Evolutionary conservation across 441 rosid genomes (phyloP), one percentile per base, ranked within the genome.

Genomic region (Adansonia gregorii): DNA sequence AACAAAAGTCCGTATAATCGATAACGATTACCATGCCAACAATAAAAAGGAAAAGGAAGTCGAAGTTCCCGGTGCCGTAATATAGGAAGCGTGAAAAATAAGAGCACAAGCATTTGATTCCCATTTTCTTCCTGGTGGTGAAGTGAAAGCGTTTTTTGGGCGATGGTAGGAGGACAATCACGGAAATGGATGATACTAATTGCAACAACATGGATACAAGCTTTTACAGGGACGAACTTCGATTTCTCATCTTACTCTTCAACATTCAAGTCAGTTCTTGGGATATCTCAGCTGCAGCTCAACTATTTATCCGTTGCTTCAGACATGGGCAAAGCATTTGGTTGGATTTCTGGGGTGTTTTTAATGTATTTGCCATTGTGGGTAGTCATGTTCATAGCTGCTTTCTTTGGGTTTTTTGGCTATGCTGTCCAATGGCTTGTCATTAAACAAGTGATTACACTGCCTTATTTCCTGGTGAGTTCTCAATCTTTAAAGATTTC

Each of bases 221-320:
- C 98, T 7, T 93, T 90, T 65, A 88, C 97, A 0, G 97, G 98
- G 55, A 94, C 98, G 11, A 94, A 92, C 80, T 93, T 94, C 83
- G 97, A 94, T 79, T 94, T 94, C 87, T 91, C 97, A 2, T 82
- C 94, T n/a, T 94, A 94, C 78, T 94, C 97, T 6, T 87, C 98
- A 7, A 67, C 80, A 0, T 58, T 93, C 64, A 94, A 94, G 81
- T 78, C 93, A 43, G 93, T 90, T 74, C 87, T 94, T 4, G 96
- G 94, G 72, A 88, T 94, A 41, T 90, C 98, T 0, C 98, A 94
- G 80, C 88, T 93, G 2, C 93, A 93, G 65, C 82, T 94, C 8
- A 93, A 91, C 76, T 91, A 87, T 72, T 86, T 94, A 60, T 88
- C 97, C 0, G 92, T 91, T 24, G 98, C 97, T 8, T 94, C 98